Percentiles rank a stretch among this genome's conserved stretches.
phyloP scores from a whole-genome alignment of 2,329 filamentous ascomycete genomes.

The Chrysoporthe deuterocubensis region DNA sequence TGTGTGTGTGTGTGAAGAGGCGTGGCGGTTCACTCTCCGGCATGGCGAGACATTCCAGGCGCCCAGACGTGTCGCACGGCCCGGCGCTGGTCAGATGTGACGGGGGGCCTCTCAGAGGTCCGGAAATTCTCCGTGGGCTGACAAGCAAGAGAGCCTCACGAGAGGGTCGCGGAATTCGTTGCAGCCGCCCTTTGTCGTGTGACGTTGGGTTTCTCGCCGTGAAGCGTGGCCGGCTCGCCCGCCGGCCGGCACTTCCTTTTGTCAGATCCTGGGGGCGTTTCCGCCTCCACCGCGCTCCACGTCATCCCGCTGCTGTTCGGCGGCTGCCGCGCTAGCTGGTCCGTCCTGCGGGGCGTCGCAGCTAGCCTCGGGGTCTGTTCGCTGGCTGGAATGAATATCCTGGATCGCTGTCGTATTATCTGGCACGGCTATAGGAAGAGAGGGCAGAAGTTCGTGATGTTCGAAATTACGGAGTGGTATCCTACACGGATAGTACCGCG shows the following conservation, averaged over 20 bases:
- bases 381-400: background rate
- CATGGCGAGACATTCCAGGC: background rate
- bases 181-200: conserved; percentile 9
- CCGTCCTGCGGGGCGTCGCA: background rate
- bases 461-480: no score
- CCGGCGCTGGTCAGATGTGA: background rate
- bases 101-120: background rate
- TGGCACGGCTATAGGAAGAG: background rate
- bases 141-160: background rate
- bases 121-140: background rate
- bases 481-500: no score
- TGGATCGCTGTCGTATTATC: background rate
- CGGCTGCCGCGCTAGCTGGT: conserved; percentile 1
- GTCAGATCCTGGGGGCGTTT: background rate
- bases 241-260: background rate
- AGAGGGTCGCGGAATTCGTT: background rate
- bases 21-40: background rate
- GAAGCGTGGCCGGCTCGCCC: background rate
- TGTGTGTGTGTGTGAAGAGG: background rate
- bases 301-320: conserved; percentile 2
- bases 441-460: no score
- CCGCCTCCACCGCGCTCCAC: background rate
- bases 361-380: background rate
- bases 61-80: background rate
- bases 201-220: conserved; percentile 8